A percentile compares a stretch with the other conserved stretches of the same genome.
Conservation (phyloP, 495 filamentous ascomycete genomes). For the Patellaria atrata region DNA sequence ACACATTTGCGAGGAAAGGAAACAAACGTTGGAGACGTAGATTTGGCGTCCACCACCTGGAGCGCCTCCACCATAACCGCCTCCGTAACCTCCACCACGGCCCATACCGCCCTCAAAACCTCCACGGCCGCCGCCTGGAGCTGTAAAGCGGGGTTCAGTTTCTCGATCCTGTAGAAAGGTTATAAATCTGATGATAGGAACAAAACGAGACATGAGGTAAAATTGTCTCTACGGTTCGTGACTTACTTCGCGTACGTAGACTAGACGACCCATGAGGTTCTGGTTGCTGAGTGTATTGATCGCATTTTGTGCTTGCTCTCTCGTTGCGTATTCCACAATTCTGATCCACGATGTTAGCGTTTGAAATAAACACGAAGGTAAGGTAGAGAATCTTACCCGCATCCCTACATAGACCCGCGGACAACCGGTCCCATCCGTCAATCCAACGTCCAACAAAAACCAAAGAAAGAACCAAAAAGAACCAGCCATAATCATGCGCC, state of each 20-base stretch:
- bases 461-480: conserved; percentile 67
- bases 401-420: conserved; percentile 93
- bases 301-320: conserved; percentile 96
- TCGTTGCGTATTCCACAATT: conserved; percentile 99
- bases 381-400: conserved; percentile 62
- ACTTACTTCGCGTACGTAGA: conserved; percentile 94
- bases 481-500: conserved; percentile 72
- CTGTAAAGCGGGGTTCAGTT: conserved; percentile 86
- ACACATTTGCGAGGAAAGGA: conserved; percentile 20
- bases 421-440: conserved; percentile 92
- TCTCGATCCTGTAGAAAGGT: conserved; percentile 62
- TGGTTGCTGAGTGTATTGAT: conserved; percentile 98
- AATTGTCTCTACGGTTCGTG: too few species aligned
- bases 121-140: conserved; percentile 35
- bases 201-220: neutral
- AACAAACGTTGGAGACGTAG: conserved; percentile 95
- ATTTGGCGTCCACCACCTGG: conserved; percentile 64
- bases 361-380: neutral
- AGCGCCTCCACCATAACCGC: conserved; percentile 34
- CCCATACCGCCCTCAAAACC: conserved; percentile 29
- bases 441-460: conserved; percentile 79
- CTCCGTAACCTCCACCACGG: conserved; percentile 34
- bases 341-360: conserved; percentile 34
- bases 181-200: neutral
- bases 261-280: conserved; percentile 92